Base-by-base conservation (phyloP, 805 yeast genomes). In the Candida maesae region DNA sequence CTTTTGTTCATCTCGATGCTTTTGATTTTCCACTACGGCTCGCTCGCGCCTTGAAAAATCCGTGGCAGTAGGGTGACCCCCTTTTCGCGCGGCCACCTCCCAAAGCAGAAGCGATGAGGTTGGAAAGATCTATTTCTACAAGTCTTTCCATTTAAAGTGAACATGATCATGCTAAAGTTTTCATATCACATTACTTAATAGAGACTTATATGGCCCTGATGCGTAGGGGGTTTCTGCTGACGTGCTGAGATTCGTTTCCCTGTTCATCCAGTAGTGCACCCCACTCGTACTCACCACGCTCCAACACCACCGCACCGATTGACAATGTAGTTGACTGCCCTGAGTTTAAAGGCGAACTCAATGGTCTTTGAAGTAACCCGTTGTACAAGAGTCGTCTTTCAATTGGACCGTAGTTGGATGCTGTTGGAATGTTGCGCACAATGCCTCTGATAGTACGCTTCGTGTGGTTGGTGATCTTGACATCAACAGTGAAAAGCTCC, bases 241-340 rank as follows among this genome's bases (percentile, higher is more conserved):
- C 49, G 42, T 66, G 64, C 39, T 68, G 72, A 9, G 58, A 53
- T 16, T 61, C 70, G 2, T 45, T 49, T 1, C 50, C 61, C 43
- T 62, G 47, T 41, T 71, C 76, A 40, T 80, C 84, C 47, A 79
- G 67, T 12, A 78, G 60, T 0, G 75, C 73, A 1, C 90, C 87
- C 83, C 95, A 81, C 58, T 86, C 93, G 56, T 81, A 89, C 35
- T 77, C 81, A 2, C 97, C 98, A 33, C 71, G 71, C 40, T 84
- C 90, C 28, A 90, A 64, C 5, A 87, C 74, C 15, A 81, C 71
- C 36, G 81, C 73, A 7, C 86, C 78, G 29, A 84, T 57, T 18
- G 68, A 68, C 23, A 78, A 64, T 2, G 58, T 65, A 4, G 64
- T 38, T 0, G 66, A 52, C 19, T 64, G 70, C 1, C 75, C 73